Conservation (phyloP, 1,284 basidiomycete genomes). For the Moesziomyces parantarcticus region DNA sequence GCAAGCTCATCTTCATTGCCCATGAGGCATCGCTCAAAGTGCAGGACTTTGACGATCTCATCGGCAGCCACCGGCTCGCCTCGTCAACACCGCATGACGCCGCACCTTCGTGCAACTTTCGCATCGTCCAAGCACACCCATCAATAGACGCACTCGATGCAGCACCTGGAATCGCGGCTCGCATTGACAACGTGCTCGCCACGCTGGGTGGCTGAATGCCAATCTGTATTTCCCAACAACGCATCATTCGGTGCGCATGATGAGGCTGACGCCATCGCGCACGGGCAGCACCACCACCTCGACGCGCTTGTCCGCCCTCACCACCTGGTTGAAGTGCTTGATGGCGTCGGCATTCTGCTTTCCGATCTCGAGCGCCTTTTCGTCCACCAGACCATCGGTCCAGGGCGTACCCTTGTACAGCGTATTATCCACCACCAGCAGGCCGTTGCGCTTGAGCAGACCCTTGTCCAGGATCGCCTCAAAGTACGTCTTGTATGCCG, state of each 20-base stretch:
- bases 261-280: slow-evolving; percentile 65
- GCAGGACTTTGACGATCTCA: slow-evolving; percentile 47
- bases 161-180: too few species aligned
- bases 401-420: slow-evolving; percentile 63
- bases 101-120: too few species aligned
- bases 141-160: too few species aligned
- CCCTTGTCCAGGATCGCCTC: slow-evolving; percentile 54
- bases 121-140: too few species aligned
- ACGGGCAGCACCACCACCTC: slow-evolving; percentile 60
- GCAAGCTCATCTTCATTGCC: slow-evolving; percentile 8
- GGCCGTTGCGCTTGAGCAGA: slow-evolving; percentile 52
- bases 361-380: slow-evolving; percentile 25
- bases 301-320: slow-evolving; percentile 57
- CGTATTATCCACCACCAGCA: slow-evolving; percentile 67
- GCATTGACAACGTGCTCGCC: too few species aligned
- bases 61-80: slow-evolving; percentile 25
- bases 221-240: slow-evolving; percentile 2
- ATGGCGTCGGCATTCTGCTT: slow-evolving; percentile 54
- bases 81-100: too few species aligned
- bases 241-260: slow-evolving; percentile 45
- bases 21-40: slow-evolving; percentile 12
- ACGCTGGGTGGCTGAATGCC: not conserved
- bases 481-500: slow-evolving; percentile 61
- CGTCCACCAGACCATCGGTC: slow-evolving; percentile 28
- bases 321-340: slow-evolving; percentile 61